A percentile compares a stretch with the other conserved stretches of the same genome.
These are phyloP conservation scores for Cladosporium halotolerans DNA, from an alignment of 2,329 filamentous ascomycete genomes.

Conservation along the genomic window DNA sequence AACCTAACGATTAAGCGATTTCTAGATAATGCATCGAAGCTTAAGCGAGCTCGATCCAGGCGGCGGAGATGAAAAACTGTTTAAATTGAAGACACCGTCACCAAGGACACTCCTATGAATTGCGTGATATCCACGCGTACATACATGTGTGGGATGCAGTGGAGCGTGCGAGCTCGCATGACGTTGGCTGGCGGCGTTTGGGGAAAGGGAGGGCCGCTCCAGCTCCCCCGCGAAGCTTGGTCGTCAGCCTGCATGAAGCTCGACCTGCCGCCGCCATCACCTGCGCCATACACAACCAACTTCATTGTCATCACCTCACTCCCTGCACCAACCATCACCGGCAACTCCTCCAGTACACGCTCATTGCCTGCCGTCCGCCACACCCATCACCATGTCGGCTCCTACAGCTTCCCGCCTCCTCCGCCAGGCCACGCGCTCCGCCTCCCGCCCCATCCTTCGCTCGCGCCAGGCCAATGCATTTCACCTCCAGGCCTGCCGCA, in stretches of 20 bases:
- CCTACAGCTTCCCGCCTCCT: slow-evolving; percentile 19
- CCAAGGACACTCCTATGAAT: no score
- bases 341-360: background rate
- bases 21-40: no score
- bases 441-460: slow-evolving; percentile 17
- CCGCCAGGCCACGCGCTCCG: slow-evolving; percentile 18
- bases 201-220: background rate
- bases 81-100: no score
- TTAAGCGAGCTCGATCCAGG: no score
- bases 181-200: no score
- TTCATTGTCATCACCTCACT: slow-evolving; percentile 4
- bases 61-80: no score
- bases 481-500: slow-evolving; percentile 4
- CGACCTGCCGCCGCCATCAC: background rate
- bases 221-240: background rate
- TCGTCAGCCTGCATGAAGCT: background rate
- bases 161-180: no score
- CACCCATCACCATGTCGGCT: slow-evolving; percentile 19
- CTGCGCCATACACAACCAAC: background rate
- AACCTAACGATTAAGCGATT: no score
- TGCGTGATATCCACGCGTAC: no score
- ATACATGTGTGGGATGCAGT: no score
- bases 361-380: background rate
- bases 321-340: background rate
- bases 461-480: slow-evolving; percentile 11